Evolutionary conservation across 257 asterid genomes (phyloP).

Genomic region (Salvia rosmarinus): DNA sequence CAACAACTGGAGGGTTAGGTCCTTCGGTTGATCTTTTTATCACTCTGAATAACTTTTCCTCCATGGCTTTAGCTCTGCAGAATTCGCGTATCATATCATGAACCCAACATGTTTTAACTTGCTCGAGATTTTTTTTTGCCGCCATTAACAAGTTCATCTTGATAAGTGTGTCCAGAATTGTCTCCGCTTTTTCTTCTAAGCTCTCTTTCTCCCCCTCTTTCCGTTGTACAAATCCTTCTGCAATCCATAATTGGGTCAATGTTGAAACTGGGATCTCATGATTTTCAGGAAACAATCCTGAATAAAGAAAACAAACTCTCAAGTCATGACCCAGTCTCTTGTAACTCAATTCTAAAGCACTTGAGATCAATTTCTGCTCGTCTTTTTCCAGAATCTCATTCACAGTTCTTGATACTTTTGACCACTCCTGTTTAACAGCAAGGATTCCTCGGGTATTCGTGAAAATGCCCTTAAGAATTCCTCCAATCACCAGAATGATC

Average conservation of each 20-base stretch:
- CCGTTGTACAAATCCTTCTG: constrained; percentile 50
- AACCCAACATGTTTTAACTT: neutral
- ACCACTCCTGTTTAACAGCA: neutral
- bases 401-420: neutral
- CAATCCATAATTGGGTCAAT: constrained; percentile 50
- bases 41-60: neutral
- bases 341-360: neutral
- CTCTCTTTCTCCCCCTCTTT: neutral
- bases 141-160: neutral
- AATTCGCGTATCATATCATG: neutral
- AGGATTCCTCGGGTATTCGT: rapidly evolving
- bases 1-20: neutral
- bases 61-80: neutral
- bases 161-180: neutral
- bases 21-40: neutral
- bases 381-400: neutral
- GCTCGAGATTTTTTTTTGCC: neutral
- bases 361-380: neutral
- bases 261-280: constrained; percentile 40
- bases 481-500: neutral
- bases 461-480: neutral
- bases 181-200: neutral
- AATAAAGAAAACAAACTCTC: neutral
- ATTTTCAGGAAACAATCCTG: neutral
- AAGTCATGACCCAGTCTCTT: neutral